These are phyloP conservation scores for Mycena albidolilacea DNA, from an alignment of 768 basidiomycete genomes.

Conservation along the genomic window DNA sequence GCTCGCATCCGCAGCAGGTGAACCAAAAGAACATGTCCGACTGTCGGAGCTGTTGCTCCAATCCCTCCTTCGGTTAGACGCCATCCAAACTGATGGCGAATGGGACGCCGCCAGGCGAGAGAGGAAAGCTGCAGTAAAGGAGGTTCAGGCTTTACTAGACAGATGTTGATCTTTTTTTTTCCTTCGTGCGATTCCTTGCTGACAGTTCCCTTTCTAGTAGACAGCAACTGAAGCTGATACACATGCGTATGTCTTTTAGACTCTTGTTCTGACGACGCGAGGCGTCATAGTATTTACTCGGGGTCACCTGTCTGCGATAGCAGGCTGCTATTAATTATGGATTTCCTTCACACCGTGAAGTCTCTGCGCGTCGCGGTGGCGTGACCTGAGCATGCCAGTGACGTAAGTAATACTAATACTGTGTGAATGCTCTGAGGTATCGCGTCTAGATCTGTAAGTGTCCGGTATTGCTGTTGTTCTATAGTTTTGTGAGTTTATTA, in stretches of 20 bases:
- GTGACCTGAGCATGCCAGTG: constrained; percentile 15
- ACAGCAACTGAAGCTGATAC: constrained; percentile 10
- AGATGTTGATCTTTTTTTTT: constrained; percentile 53
- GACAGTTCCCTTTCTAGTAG: constrained; percentile 3
- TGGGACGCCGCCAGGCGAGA: constrained; percentile 87
- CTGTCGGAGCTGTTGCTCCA: constrained; percentile 90
- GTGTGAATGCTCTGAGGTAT: no score
- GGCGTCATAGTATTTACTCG: not conserved
- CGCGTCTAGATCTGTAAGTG: not conserved
- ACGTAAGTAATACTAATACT: not conserved
- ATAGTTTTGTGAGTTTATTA: no score
- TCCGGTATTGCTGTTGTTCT: no score
- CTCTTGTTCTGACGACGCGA: not conserved
- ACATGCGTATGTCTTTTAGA: not conserved
- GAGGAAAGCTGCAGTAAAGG: constrained; percentile 89
- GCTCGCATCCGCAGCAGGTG: constrained; percentile 49
- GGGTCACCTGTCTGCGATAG: not conserved
- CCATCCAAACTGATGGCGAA: constrained; percentile 77
- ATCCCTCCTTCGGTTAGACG: constrained; percentile 89
- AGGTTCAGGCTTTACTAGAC: constrained; percentile 88
- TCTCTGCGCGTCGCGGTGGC: constrained; percentile 18
- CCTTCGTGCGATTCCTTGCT: not conserved
- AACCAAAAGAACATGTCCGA: constrained; percentile 62
- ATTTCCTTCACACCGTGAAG: not conserved
- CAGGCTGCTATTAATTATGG: not conserved